Percentiles rank a stretch among this genome's conserved stretches.
These are phyloP conservation scores for Dryas drummondii DNA, from an alignment of 306 rosid species.

Conservation along the genomic window DNA sequence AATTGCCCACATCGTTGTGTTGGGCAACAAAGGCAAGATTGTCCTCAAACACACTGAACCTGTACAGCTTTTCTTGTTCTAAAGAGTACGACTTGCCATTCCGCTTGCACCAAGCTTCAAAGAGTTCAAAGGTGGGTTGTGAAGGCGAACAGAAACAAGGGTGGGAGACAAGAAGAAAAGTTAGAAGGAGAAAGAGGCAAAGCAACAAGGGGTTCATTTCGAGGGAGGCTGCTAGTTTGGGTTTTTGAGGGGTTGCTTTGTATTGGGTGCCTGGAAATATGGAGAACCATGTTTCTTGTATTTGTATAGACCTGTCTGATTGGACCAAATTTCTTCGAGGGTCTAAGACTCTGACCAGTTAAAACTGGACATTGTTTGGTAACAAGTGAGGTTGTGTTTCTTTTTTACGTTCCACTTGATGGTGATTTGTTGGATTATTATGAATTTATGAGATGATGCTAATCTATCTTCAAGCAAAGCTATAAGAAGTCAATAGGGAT, in stretches of 20 bases:
- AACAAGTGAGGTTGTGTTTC: neutral
- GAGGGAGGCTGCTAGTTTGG: neutral
- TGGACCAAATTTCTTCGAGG: neutral
- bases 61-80: slow-evolving; percentile 47
- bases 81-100: slow-evolving; percentile 67
- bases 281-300: slow-evolving; percentile 8
- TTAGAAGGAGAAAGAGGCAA: slow-evolving; percentile 4
- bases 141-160: slow-evolving; percentile 23
- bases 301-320: neutral
- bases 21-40: slow-evolving; percentile 53
- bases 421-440: neutral
- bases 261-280: slow-evolving; percentile 10
- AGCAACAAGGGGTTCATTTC: slow-evolving; percentile 22
- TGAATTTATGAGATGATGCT: too few relatives aligned
- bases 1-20: slow-evolving; percentile 53
- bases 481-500: too few relatives aligned
- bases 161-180: slow-evolving; percentile 23
- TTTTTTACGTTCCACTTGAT: neutral
- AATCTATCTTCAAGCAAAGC: too few relatives aligned
- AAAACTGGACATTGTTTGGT: neutral
- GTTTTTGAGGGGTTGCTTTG: neutral
- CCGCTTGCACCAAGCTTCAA: slow-evolving; percentile 64
- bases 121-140: slow-evolving; percentile 46
- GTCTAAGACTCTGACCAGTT: neutral
- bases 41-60: slow-evolving; percentile 62